Evolutionary conservation across 129 eudicot genomes (phyloP), one percentile per base, ranked within the genome.

Genomic region (Ambrosia trifida): DNA sequence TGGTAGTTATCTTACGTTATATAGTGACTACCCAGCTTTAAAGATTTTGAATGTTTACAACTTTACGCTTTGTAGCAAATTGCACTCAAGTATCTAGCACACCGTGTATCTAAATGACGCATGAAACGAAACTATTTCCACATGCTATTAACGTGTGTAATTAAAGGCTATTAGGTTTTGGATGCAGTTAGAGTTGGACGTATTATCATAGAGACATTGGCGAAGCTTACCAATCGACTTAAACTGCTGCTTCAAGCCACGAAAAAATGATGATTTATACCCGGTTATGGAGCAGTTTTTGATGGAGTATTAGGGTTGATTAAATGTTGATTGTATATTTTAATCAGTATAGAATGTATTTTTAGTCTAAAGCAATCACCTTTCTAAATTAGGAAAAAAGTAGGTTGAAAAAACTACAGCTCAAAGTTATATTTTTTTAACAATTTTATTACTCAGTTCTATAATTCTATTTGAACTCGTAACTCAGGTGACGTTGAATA

Each of bases 51-150:
- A 66, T 11, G 7, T 11, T 31, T 47, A 32, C 35, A 32, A 60
- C 5, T 46, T 10, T 46, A 10, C 4, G 11, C 12, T 60, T 40
- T 56, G 28, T 56, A 18, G 50, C 40, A 33, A 50, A 52, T 66
- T 65, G 36, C 35, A 41, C 60, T 9, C 11, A 13, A 43, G 46
- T 56, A 30, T 49, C 5, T 36, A 38, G 20, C 20, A n/a, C 13
- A 74, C 73, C 47, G 16, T 32, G 47, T 50, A 24, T 70, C 52
- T 18, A 11, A 16, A 18, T 68, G 51, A 70, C 0, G 41, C 56
- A n/a, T 49, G 43, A 47, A 68, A 32, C n/a, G 60, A 68, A 50
- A 68, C 72, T 67, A 67, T 43, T 67, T 51, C 24, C 38, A 67
- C 40, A 10, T 67, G 44, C 45, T 47, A 8, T n/a, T 49, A 68